Percentiles rank a stretch among this genome's conserved stretches.
Evolutionary conservation across 2,329 filamentous ascomycete genomes (phyloP).

Genomic region (Penicillium sp.): DNA sequence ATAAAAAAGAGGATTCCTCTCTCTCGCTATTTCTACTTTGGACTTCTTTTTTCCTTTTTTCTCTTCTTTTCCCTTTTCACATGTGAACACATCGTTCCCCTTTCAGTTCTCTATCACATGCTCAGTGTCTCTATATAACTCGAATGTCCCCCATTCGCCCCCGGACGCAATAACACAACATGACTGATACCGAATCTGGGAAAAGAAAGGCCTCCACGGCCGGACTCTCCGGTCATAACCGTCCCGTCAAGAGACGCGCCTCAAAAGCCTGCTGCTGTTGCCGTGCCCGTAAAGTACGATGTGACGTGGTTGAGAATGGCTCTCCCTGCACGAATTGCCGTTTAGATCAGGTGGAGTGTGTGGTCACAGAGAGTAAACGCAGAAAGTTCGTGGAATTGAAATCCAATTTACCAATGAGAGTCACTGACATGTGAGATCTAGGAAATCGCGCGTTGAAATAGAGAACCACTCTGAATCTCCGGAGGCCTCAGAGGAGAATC

Average conservation of each 20-base stretch:
- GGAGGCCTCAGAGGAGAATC: conserved; percentile 38
- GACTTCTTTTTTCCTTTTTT: background rate
- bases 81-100: background rate
- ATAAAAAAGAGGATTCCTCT: conserved; percentile 23
- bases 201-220: conserved; percentile 61
- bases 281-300: conserved; percentile 84
- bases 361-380: conserved; percentile 77
- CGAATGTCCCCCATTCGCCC: conserved; percentile 24
- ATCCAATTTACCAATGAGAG: conserved; percentile 15
- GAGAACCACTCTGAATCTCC: conserved; percentile 41
- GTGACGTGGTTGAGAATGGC: conserved; percentile 84
- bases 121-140: conserved; percentile 5
- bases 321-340: conserved; percentile 86
- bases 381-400: conserved; percentile 51
- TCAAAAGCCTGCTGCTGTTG: conserved; percentile 89
- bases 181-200: conserved; percentile 37
- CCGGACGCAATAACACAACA: conserved; percentile 14
- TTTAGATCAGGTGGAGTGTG: conserved; percentile 51
- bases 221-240: conserved; percentile 53
- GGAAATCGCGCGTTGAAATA: conserved; percentile 44
- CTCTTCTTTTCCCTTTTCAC: conserved; percentile 5
- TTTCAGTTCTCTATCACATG: conserved; percentile 4
- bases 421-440: conserved; percentile 18
- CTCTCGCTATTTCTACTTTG: background rate
- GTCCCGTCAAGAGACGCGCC: conserved; percentile 77